Percentiles rank a stretch among this genome's conserved stretches.
Evolutionary conservation across 225 moss, liverwort and hornwort species (phyloP).

Genomic region (Sphagnum contortum): DNA sequence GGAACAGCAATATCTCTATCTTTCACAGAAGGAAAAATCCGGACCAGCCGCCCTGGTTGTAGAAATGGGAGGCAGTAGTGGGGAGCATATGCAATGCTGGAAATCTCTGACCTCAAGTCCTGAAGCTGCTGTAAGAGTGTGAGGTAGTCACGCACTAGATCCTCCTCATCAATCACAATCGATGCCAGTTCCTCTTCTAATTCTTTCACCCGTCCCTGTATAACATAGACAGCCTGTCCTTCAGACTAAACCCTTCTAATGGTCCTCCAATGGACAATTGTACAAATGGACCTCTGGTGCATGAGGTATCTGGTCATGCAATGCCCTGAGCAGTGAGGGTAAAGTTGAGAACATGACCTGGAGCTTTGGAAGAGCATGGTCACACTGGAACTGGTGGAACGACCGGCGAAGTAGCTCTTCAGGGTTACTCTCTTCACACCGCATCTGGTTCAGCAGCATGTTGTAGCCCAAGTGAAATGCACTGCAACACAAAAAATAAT

Average conservation of each 20-base stretch:
- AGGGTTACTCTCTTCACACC: constrained; percentile 93
- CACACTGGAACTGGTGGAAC: constrained; percentile 90
- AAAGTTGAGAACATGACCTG: constrained; percentile 27
- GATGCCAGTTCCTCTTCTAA: constrained; percentile 76
- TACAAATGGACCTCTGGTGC: neutral
- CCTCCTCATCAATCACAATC: constrained; percentile 75
- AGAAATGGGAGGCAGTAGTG: constrained; percentile 66
- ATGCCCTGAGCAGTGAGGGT: neutral
- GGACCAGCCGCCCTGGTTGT: constrained; percentile 75
- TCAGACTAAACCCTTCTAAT: no score
- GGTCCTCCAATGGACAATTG: no score
- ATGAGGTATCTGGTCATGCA: neutral
- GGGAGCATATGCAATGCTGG: constrained; percentile 66
- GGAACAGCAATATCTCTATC: constrained; percentile 26
- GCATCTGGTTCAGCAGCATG: constrained; percentile 97
- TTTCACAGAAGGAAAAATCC: constrained; percentile 34
- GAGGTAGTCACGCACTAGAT: constrained; percentile 68
- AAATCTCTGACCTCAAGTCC: constrained; percentile 52
- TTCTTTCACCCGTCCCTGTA: constrained; percentile 70
- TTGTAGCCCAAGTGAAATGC: constrained; percentile 95
- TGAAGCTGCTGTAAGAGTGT: constrained; percentile 60
- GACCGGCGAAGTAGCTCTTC: constrained; percentile 80
- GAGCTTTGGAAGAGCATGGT: constrained; percentile 85
- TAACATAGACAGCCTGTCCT: constrained; percentile 1
- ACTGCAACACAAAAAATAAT: constrained; percentile 26